Evolutionary conservation across 805 yeast genomes (phyloP).

Genomic region (Wickerhamomyces chambardii): DNA sequence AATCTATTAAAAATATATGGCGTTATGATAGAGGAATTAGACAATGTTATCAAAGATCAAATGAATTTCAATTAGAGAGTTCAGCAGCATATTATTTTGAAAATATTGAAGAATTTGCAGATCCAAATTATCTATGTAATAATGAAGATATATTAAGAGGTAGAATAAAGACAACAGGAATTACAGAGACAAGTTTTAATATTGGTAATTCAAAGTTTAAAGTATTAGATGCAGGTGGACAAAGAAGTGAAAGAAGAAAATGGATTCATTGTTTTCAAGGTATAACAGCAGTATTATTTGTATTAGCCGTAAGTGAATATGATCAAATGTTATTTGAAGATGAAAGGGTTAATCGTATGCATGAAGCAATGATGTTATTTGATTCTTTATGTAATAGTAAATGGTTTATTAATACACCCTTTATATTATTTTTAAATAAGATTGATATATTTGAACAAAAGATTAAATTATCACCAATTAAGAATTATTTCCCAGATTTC

Average conservation of each 20-base stretch:
- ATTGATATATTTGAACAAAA: slow-evolving; percentile 74
- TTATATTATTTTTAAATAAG: slow-evolving; percentile 84
- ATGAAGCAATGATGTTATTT: slow-evolving; percentile 79
- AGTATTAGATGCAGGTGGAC: slow-evolving; percentile 96
- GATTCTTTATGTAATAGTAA: slow-evolving; percentile 75
- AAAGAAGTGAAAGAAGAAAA: slow-evolving; percentile 80
- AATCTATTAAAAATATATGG: slow-evolving; percentile 69
- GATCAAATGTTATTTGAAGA: slow-evolving; percentile 92
- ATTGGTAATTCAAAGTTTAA: slow-evolving; percentile 60
- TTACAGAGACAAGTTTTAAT: slow-evolving; percentile 75
- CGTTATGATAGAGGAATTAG: slow-evolving; percentile 54
- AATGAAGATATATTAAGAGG: slow-evolving; percentile 86
- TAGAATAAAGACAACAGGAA: slow-evolving; percentile 92
- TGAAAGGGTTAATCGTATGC: slow-evolving; percentile 80
- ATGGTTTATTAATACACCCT: slow-evolving; percentile 83
- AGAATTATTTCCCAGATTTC: slow-evolving; percentile 71
- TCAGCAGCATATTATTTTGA: slow-evolving; percentile 78
- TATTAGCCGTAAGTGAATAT: slow-evolving; percentile 84
- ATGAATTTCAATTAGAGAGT: slow-evolving; percentile 79
- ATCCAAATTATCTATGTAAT: slow-evolving; percentile 56
- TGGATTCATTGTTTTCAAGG: slow-evolving; percentile 95
- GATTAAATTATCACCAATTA: slow-evolving; percentile 54
- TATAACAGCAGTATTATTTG: slow-evolving; percentile 81
- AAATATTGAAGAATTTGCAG: slow-evolving; percentile 55
- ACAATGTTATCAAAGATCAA: slow-evolving; percentile 47